Conservation (phyloP, 2,329 filamentous ascomycete species). For the Didymella pinodella region DNA sequence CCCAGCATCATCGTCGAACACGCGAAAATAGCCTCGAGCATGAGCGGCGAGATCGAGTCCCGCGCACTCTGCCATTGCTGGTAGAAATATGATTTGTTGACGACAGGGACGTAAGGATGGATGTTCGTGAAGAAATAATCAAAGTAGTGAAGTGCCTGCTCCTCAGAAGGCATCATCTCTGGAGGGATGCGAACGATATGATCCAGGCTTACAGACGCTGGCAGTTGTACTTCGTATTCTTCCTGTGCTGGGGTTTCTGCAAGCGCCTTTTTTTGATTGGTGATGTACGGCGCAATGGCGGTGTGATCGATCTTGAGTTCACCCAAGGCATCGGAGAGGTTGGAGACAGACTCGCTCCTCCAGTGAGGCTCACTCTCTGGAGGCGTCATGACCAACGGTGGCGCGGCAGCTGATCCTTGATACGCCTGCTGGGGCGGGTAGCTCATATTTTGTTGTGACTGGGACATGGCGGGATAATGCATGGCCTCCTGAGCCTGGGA, state of each 20-base stretch:
- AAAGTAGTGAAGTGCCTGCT: conserved; percentile 83
- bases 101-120: conserved; percentile 89
- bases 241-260: conserved; percentile 71
- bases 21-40: conserved; percentile 90
- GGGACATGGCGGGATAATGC: conserved; percentile 49
- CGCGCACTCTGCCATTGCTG: conserved; percentile 87
- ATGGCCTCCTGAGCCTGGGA: conserved; percentile 45
- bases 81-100: conserved; percentile 83
- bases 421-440: conserved; percentile 47
- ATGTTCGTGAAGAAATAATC: conserved; percentile 89
- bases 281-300: conserved; percentile 87
- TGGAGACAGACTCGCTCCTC: conserved; percentile 60
- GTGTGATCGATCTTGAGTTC: conserved; percentile 86
- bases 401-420: conserved; percentile 35
- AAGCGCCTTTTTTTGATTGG: conserved; percentile 65
- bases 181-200: conserved; percentile 86
- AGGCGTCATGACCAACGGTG: conserved; percentile 44
- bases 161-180: conserved; percentile 90
- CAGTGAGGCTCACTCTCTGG: conserved; percentile 60
- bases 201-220: conserved; percentile 73
- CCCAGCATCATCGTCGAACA: conserved; percentile 85
- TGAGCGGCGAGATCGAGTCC: conserved; percentile 84
- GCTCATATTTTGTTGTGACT: conserved; percentile 46
- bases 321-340: conserved; percentile 81
- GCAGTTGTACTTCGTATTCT: conserved; percentile 75